Evolutionary conservation across 768 basidiomycete species (phyloP).

Genomic region (Tylopilus sp.): DNA sequence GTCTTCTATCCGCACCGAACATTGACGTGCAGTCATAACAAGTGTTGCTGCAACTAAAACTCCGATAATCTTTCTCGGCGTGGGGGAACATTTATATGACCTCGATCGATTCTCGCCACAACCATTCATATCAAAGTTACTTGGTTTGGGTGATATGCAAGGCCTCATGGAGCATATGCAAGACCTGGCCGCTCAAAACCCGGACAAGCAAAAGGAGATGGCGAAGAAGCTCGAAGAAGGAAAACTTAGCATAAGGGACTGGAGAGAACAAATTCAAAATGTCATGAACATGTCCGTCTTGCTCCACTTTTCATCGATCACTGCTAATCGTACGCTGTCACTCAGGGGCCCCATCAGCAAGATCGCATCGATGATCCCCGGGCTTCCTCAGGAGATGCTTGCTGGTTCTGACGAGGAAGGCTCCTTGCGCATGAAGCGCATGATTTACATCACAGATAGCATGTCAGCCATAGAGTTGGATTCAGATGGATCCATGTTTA

Average conservation of each 20-base stretch:
- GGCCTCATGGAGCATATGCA: constrained; percentile 99
- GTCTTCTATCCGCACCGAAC: not conserved
- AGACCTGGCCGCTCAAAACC: constrained; percentile 88
- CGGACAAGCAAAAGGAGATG: constrained; percentile 97
- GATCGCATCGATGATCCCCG: constrained; percentile 98
- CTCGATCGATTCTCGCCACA: constrained; percentile 94
- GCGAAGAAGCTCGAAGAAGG: constrained; percentile 97
- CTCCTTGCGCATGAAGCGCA: constrained; percentile 85
- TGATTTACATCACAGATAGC: constrained; percentile 98
- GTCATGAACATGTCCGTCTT: constrained; percentile 93
- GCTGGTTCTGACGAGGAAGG: constrained; percentile 95
- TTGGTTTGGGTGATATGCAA: constrained; percentile 95
- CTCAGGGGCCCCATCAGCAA: constrained; percentile 96
- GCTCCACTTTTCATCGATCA: constrained; percentile 1
- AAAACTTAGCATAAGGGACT: constrained; percentile 93
- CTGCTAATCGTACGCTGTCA: constrained; percentile 2
- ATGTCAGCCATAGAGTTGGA: constrained; percentile 94
- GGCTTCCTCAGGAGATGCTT: constrained; percentile 86
- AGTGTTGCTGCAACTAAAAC: constrained; percentile 99
- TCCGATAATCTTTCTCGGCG: constrained; percentile 97
- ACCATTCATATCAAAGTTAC: constrained; percentile 94
- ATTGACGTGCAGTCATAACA: constrained; percentile 13
- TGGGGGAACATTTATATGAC: constrained; percentile 97
- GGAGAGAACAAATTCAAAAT: constrained; percentile 96
- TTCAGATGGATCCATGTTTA: constrained; percentile 90